Evolutionary conservation across 164 flowering plant species (phyloP).

Genomic region (Buxus sempervirens): DNA sequence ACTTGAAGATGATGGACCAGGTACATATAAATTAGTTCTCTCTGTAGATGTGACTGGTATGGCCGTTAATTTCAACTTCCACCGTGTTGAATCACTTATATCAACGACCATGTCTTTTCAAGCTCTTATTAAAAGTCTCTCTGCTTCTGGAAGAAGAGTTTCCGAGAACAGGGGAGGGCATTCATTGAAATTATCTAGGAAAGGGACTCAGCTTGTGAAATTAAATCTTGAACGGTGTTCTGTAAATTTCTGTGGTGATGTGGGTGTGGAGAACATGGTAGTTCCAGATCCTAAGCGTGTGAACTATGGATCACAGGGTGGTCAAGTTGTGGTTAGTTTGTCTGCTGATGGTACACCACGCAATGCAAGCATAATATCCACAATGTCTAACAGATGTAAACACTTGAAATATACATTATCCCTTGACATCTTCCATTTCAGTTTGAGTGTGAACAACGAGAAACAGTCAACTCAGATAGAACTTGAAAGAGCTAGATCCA

Average conservation of each 20-base stretch:
- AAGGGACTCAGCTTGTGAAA: conserved; percentile 65
- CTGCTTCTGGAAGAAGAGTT: conserved; percentile 42
- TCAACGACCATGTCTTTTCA: conserved; percentile 64
- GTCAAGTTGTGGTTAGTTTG: conserved; percentile 52
- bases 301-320: conserved; percentile 98
- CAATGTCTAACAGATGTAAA: conserved; percentile 42
- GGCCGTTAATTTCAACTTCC: conserved; percentile 66
- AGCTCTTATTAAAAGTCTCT: conserved; percentile 53
- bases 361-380: conserved; percentile 59
- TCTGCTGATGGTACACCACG: conserved; percentile 91
- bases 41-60: conserved; percentile 87
- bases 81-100: conserved; percentile 77
- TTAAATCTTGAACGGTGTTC: conserved; percentile 85
- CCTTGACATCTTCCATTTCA: conserved; percentile 80
- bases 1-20: conserved; percentile 49
- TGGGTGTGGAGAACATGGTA: conserved; percentile 65
- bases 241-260: conserved; percentile 60
- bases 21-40: conserved; percentile 49
- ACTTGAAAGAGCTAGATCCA: conserved; percentile 84
- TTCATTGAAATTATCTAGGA: conserved; percentile 59
- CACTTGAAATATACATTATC: conserved; percentile 59
- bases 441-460: conserved; percentile 75
- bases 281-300: conserved; percentile 88
- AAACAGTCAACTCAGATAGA: conserved; percentile 80
- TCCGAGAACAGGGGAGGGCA: conserved; percentile 37